A percentile compares a stretch with the other conserved stretches of the same genome.
Conservation (phyloP, 1,139 yeast species). For the Hemisphaericaspora lyxosophila region DNA sequence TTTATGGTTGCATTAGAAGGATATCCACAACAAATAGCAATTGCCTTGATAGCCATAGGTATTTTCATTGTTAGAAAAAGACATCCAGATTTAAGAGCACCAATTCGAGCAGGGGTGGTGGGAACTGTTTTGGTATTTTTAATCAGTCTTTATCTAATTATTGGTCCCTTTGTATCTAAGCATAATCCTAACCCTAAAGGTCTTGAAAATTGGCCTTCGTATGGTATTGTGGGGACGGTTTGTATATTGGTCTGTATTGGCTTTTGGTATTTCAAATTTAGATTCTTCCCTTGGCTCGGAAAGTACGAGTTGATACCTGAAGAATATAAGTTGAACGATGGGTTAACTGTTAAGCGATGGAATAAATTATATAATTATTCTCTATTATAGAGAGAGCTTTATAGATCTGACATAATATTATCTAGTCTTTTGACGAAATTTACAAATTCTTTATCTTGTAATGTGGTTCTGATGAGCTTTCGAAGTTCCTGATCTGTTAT, state of each 20-base stretch:
- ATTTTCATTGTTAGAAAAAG: slow-evolving; percentile 48
- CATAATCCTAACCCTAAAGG: slow-evolving; percentile 43
- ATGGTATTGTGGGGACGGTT: slow-evolving; percentile 42
- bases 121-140: slow-evolving; percentile 46
- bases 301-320: slow-evolving; percentile 44
- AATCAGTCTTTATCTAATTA: slow-evolving; percentile 39
- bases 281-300: slow-evolving; percentile 42
- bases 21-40: slow-evolving; percentile 59
- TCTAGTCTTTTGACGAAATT: slow-evolving; percentile 12
- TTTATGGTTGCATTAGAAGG: slow-evolving; percentile 74
- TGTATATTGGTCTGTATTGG: slow-evolving; percentile 34
- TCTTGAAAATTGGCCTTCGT: slow-evolving; percentile 52
- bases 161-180: slow-evolving; percentile 48
- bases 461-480: slow-evolving; percentile 11
- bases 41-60: slow-evolving; percentile 52
- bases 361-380: slow-evolving; percentile 9
- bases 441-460: slow-evolving; percentile 11
- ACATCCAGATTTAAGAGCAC: slow-evolving; percentile 47
- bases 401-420: slow-evolving; percentile 7
- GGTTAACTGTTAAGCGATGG: slow-evolving; percentile 57
- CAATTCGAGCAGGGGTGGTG: slow-evolving; percentile 46
- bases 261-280: slow-evolving; percentile 53
- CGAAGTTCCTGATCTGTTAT: slow-evolving; percentile 15
- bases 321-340: slow-evolving; percentile 47
- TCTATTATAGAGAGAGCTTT: slow-evolving; percentile 3